Percentiles rank a stretch among this genome's conserved stretches.
Evolutionary conservation across 176 grass and related monocot genomes (phyloP).

Genomic region (Oryza meyeriana): DNA sequence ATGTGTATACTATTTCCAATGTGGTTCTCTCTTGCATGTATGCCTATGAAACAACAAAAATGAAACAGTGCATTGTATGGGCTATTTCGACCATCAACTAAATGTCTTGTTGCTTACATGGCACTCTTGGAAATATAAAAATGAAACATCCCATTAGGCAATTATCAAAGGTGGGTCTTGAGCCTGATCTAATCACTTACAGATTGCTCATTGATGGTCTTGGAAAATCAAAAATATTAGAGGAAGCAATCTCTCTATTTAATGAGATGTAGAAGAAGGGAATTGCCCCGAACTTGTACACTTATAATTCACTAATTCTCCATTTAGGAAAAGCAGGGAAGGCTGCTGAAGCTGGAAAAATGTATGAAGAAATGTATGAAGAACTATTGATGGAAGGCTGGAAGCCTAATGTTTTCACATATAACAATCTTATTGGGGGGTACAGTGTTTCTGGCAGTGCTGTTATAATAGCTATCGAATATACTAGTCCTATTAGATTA

Average conservation of each 20-base stretch:
- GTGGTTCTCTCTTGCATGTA: too few species aligned
- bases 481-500: too few species aligned
- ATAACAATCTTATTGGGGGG: constrained; percentile 82
- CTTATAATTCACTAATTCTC: constrained; percentile 90
- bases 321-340: constrained; percentile 75
- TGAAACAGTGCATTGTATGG: too few species aligned
- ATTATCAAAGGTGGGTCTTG: constrained; percentile 49
- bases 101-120: too few species aligned
- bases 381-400: constrained; percentile 75
- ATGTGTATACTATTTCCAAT: too few species aligned
- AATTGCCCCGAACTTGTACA: constrained; percentile 72
- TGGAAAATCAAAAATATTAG: constrained; percentile 61
- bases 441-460: constrained; percentile 62
- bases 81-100: too few species aligned
- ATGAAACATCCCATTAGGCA: too few species aligned
- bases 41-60: too few species aligned
- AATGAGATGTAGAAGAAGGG: constrained; percentile 79
- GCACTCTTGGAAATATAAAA: too few species aligned
- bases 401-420: constrained; percentile 85
- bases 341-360: constrained; percentile 64
- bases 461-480: too few species aligned
- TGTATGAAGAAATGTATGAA: too few species aligned
- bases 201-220: constrained; percentile 89
- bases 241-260: constrained; percentile 64
- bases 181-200: constrained; percentile 77